Conservation (phyloP, 345 rosid genomes). For the Toxicodendron radicans region DNA sequence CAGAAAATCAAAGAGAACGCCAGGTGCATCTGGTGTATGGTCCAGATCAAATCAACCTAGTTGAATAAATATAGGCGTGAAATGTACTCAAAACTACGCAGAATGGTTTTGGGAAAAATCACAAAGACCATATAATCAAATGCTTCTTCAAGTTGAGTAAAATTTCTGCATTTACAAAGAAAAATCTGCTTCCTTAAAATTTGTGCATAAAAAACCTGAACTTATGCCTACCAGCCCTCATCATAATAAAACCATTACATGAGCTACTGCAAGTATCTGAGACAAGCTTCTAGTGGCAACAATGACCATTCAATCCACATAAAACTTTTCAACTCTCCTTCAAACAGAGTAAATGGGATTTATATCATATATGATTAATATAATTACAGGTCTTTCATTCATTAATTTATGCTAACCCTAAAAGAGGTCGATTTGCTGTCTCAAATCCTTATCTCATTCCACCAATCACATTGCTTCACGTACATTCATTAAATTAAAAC, state of each 20-base stretch:
- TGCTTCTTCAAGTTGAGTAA: not conserved
- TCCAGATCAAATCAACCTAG: conserved; percentile 22
- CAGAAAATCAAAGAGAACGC: conserved; percentile 49
- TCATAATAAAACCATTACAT: not conserved
- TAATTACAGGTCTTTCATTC: not conserved
- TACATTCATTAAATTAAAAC: not conserved
- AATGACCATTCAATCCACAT: not conserved
- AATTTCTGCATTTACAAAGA: not conserved
- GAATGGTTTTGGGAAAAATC: not conserved
- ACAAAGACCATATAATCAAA: not conserved
- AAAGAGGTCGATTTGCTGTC: not conserved
- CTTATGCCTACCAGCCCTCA: not conserved
- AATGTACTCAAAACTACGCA: conserved; percentile 20
- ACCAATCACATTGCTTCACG: not conserved
- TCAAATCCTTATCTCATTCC: not conserved
- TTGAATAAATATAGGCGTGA: not conserved
- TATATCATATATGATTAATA: not conserved
- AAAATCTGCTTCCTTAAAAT: too few species aligned
- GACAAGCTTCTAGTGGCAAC: not conserved
- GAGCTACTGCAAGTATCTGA: not conserved
- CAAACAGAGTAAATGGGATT: not conserved
- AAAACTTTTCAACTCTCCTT: not conserved
- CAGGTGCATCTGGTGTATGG: conserved; percentile 15
- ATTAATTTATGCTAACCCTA: not conserved
- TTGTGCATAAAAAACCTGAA: not conserved